phyloP scores from a whole-genome alignment of 371 early-diverging fungal species.

The Capniomyces stellatus region DNA sequence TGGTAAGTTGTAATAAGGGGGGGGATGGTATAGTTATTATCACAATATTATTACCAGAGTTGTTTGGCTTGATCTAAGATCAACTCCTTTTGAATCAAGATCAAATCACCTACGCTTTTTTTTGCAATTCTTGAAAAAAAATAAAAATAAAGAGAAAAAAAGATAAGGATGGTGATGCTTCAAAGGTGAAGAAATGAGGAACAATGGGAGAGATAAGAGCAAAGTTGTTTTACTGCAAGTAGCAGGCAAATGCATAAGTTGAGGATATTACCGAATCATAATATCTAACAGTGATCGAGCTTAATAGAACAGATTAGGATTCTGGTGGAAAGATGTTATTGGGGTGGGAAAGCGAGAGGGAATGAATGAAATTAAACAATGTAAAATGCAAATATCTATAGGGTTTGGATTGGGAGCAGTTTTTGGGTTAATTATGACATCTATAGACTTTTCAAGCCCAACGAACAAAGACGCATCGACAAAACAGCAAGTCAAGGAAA shows the following conservation, averaged over 20 bases:
- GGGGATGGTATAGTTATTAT: no score
- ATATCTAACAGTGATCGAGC: neutral
- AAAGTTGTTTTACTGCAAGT: no score
- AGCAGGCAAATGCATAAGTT: neutral
- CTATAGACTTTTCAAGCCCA: slow-evolving; percentile 50
- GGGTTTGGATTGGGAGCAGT: slow-evolving; percentile 77
- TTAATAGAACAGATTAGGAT: neutral
- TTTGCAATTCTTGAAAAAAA: neutral
- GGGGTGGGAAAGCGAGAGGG: neutral
- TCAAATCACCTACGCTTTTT: no score
- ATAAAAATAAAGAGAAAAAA: neutral
- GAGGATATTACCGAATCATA: neutral
- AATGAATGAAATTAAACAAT: neutral
- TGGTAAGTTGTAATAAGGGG: slow-evolving; percentile 29
- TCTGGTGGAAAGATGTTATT: neutral
- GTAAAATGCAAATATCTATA: slow-evolving; percentile 8
- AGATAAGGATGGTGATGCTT: no score
- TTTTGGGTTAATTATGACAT: slow-evolving; percentile 85
- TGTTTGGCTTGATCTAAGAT: no score
- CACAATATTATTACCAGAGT: no score
- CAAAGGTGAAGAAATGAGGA: no score
- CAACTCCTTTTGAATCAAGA: no score
- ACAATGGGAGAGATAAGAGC: no score
- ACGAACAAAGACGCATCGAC: slow-evolving; percentile 17
- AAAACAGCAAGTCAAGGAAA: slow-evolving; percentile 50